These are phyloP conservation scores for Endocarpon pusillum DNA, from an alignment of 495 filamentous ascomycete species.

Conservation along the genomic window DNA sequence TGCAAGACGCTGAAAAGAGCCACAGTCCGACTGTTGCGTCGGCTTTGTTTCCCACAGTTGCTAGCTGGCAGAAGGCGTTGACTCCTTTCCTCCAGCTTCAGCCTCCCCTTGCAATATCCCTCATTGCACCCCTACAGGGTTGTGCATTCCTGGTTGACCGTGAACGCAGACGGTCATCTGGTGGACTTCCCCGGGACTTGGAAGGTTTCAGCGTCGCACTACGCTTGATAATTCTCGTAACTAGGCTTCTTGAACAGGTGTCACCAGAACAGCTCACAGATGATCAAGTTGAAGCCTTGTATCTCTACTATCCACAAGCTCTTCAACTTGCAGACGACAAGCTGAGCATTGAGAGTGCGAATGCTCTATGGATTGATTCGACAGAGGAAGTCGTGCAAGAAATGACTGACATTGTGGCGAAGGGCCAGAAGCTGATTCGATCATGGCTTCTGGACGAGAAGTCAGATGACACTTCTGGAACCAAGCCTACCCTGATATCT, in stretches of 20 bases:
- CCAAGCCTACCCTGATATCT: conserved; percentile 9
- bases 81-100: conserved; percentile 35
- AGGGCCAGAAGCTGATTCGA: conserved; percentile 36
- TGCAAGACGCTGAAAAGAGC: no score
- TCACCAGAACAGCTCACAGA: no score
- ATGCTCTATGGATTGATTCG: conserved; percentile 33
- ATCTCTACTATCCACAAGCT: conserved; percentile 33
- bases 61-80: conserved; percentile 42
- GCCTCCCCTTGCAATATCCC: conserved; percentile 45
- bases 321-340: conserved; percentile 47
- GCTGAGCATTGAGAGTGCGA: conserved; percentile 36
- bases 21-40: no score
- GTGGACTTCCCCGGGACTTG: conserved; percentile 41
- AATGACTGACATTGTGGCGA: conserved; percentile 40
- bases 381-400: conserved; percentile 37
- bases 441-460: conserved; percentile 21
- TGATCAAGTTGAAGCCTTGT: no score
- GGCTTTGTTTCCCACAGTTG: no score
- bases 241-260: conserved; percentile 40
- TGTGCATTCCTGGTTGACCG: conserved; percentile 45
- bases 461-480: conserved; percentile 8
- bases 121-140: conserved; percentile 56
- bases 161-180: conserved; percentile 14
- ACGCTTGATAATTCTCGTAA: conserved; percentile 52
- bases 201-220: conserved; percentile 54